Evolutionary conservation across 768 basidiomycete species (phyloP), one percentile per base, ranked within the genome.

Genomic region (Russula emetica): DNA sequence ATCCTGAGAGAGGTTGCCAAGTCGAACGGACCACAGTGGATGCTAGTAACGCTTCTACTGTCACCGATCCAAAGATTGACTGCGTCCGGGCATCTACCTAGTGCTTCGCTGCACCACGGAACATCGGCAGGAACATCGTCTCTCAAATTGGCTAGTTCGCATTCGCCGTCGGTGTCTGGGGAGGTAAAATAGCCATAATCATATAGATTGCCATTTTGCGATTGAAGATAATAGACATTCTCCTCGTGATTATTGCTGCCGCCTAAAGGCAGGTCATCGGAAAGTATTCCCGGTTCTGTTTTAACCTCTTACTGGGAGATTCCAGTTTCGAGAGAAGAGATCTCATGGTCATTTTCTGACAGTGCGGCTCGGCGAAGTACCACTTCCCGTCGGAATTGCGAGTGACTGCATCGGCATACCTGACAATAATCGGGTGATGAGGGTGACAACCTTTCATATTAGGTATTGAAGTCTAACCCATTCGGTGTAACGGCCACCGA

Each of bases 61-160:
- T 90, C 81, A 13, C 95, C 94, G 40, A 97, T 90, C 94, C 94
- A 98, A 22, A 98, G 71, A 71, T 97, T 97, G 3, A 93, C 92
- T 6, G 93, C 94, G 70, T 98, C 95, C 0, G 94, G 92, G 20
- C 76, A 68, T 67, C 76, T 78, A 42, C 81, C 89, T 87, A 94
- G 76, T 9, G 90, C 91, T 67, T 88, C 85, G 50, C 80, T 84
- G 70, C 89, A 90, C 84, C 89, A 95, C 3, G 78, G 63, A 11
- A 95, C 77, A 56, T 91, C 85, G 18, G 76, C 72, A 0, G 87
- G 85, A 10, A 95, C 81, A 71, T 92, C 86, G n/a, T 70, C 63
- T 67, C 83, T 82, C 20, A 94, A 74, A 7, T 80, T 72, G 36
- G 77, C 76, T 60, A 92, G 85, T 72, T 94, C 91, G 20, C 86